Percentiles rank a stretch among this genome's conserved stretches.
These are phyloP conservation scores for Prinsepia uniflora DNA, from an alignment of 306 rosid species.

Conservation along the genomic window DNA sequence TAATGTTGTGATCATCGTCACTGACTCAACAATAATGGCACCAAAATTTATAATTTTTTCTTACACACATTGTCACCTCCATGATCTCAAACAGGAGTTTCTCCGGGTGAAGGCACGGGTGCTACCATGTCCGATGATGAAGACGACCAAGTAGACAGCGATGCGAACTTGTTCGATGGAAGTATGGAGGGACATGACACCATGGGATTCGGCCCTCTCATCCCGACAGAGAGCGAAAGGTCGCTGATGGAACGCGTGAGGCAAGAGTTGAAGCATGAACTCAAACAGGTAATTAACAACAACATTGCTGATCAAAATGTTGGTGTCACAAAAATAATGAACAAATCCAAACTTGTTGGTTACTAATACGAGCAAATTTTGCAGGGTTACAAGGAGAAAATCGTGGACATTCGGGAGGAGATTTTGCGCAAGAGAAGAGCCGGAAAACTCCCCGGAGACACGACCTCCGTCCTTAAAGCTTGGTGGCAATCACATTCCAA, in stretches of 20 bases:
- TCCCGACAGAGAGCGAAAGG: slow-evolving; percentile 95
- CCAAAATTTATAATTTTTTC: slow-evolving; percentile 3
- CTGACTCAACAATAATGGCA: neutral
- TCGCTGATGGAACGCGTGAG: slow-evolving; percentile 98
- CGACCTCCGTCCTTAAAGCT: slow-evolving; percentile 87
- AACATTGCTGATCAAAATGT: neutral
- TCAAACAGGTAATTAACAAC: slow-evolving; percentile 57
- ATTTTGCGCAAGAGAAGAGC: slow-evolving; percentile 98
- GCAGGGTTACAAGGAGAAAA: slow-evolving; percentile 93
- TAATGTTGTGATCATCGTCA: neutral
- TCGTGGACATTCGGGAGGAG: slow-evolving; percentile 95
- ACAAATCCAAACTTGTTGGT: too few relatives aligned
- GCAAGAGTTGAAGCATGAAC: slow-evolving; percentile 90
- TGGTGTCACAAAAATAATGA: neutral
- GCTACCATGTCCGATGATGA: slow-evolving; percentile 99
- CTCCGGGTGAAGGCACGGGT: slow-evolving; percentile 97
- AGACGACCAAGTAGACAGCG: slow-evolving; percentile 84
- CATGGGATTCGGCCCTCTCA: slow-evolving; percentile 97
- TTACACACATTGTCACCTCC: slow-evolving; percentile 7
- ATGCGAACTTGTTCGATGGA: slow-evolving; percentile 76
- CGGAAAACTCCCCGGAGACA: slow-evolving; percentile 98
- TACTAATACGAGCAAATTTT: neutral
- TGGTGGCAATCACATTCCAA: slow-evolving; percentile 99
- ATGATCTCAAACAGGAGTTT: slow-evolving; percentile 56
- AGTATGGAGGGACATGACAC: slow-evolving; percentile 69